Evolutionary conservation across 202 grass and related monocot species (phyloP), one percentile per base, ranked within the genome.

Genomic region (Zizania palustris): DNA sequence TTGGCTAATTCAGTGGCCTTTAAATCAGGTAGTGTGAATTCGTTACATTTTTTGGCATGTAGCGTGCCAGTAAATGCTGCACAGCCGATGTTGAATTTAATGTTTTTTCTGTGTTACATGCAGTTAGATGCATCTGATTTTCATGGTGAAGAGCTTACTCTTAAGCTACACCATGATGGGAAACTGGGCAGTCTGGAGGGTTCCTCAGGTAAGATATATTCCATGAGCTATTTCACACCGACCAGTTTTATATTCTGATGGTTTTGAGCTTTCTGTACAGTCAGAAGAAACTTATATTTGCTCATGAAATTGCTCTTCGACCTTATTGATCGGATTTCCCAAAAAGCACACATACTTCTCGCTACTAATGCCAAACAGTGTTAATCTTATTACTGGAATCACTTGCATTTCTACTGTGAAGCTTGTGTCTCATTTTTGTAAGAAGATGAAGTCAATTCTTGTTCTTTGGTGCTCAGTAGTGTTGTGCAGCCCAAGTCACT

Each of bases 1-100:
- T 85, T 98, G 95, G 95, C 85, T 98, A 14, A 92, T 98, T 45
- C 96, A 98, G 63, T 92, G 82, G 87, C 87, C 91, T 59, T 72
- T 92, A 67, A 79, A 98, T 72, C 81, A 92, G 82, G 89, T 89
- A 82, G 22, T 16, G 2, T 15, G 11, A 41, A 38, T 35, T 67
- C 8, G 22, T 50, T 58, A 38, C 43, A 60, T 21, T 9, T 20
- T 55, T 6, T 55, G 51, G 56, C 39, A 50, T 51, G 33, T 76
- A 28, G 8, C 71, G 21, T 75, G 73, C 38, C 69, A 34, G 46
- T 74, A 64, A 14, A n/a, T 77, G 49, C n/a, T 78, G 8, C 15
- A 20, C 22, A 67, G 57, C 10, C 36, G 55, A 74, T 7, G n/a
- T 49, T 6, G 53, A 66, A 9, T 71, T 36, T 57, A 48, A 68